Evolutionary conservation across 805 yeast genomes (phyloP).

Genomic region (Saturnispora dispora): DNA sequence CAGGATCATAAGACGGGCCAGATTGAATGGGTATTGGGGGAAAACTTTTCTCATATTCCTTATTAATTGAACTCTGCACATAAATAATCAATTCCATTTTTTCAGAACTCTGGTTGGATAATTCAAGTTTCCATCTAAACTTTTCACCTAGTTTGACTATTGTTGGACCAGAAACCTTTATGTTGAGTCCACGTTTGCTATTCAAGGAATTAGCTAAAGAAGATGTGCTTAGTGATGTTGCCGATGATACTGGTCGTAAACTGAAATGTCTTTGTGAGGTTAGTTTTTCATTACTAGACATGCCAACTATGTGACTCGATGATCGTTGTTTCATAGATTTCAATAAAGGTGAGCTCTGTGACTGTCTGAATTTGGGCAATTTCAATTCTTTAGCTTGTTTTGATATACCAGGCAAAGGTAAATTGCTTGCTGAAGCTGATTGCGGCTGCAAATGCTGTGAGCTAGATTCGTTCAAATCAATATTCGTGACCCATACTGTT

Average conservation of each 20-base stretch:
- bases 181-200: slow-evolving; percentile 29
- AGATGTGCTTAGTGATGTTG: slow-evolving; percentile 13
- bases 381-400: background rate
- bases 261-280: slow-evolving; percentile 9
- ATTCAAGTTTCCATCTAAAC: slow-evolving; percentile 56
- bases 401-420: background rate
- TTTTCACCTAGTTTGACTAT: slow-evolving; percentile 50
- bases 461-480: slow-evolving; percentile 21
- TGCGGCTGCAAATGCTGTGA: slow-evolving; percentile 4
- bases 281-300: background rate
- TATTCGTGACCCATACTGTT: slow-evolving; percentile 32
- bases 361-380: background rate
- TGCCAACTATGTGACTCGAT: background rate
- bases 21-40: slow-evolving; percentile 29
- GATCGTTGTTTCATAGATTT: slow-evolving; percentile 3
- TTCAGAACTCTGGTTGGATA: slow-evolving; percentile 48
- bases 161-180: slow-evolving; percentile 57
- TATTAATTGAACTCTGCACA: slow-evolving; percentile 30
- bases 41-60: slow-evolving; percentile 29
- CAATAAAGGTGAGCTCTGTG: slow-evolving; percentile 6
- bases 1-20: slow-evolving; percentile 18
- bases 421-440: slow-evolving; percentile 2
- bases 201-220: background rate
- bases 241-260: slow-evolving; percentile 16
- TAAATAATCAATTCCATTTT: slow-evolving; percentile 45